Base-by-base conservation (phyloP, 2,329 filamentous ascomycete species). In the Chaetomiaceae sp. region DNA sequence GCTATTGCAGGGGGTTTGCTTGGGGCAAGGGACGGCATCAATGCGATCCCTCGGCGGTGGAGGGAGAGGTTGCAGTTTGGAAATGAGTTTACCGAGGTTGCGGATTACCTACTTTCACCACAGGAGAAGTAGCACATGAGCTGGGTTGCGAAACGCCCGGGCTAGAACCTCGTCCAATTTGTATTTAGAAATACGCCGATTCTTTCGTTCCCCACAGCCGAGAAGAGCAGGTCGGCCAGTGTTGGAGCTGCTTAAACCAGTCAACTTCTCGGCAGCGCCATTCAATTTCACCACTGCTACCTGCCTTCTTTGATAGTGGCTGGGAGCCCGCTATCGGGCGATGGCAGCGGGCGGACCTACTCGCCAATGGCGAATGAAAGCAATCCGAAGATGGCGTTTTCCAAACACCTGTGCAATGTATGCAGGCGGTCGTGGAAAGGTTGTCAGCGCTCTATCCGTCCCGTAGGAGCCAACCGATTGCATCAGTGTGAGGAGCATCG, bases 1-100 rank as follows among this genome's bases (percentile, higher is more conserved):
- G 74, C 74, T 0, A 69, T 77, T 37, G 72, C 74, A 0, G 74
- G 75, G 1, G 74, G 74, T 0, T 56, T 77, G 3, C 52, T 77
- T 2, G 75, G 75, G 0, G 75, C 73, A 1, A 62, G 73, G 23
- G 73, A 76, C 43, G 75, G 75, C 3, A 62, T 68, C 3, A 62
- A 67, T 2, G 69, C 64, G 5, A 69, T 77, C n/a, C 74, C 74
- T 1, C 20, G 43, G n/a, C 32, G 62, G 13, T 77, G 75, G 75
- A 62, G 64, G 47, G 56, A 62, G 8, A 65, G 62, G 56, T 55
- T 75, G 54, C 72, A 75, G 62, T 74, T 73, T 56, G 62, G 54
- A 1, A 46, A 64, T 2, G 72, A 75, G 62, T 74, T 75, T 58
- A 36, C 32, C 3, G 57, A 56, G 33, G 23, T 59, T 51, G 53